A percentile compares a stretch with the other conserved stretches of the same genome.
Conservation (phyloP, 2,329 filamentous ascomycete species). For the Decorospora gaudefroyi region DNA sequence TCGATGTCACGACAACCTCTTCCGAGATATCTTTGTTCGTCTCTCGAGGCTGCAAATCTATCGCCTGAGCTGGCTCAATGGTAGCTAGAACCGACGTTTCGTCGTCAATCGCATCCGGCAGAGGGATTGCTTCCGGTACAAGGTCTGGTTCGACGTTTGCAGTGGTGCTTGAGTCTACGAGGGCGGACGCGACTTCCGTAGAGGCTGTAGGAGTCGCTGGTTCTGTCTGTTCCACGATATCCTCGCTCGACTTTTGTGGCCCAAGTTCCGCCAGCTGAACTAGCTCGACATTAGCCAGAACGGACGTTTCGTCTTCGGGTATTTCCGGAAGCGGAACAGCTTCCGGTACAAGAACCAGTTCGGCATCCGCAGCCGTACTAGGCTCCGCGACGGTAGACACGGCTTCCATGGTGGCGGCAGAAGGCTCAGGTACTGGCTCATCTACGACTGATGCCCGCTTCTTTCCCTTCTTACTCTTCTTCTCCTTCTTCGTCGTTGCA, state of each 20-base stretch:
- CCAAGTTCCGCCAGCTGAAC: not conserved
- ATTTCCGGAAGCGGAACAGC: not conserved
- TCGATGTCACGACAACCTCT: not conserved
- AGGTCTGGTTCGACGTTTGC: not conserved
- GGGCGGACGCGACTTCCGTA: not conserved
- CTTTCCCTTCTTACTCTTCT: constrained; percentile 26
- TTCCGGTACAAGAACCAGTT: not conserved
- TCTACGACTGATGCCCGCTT: constrained; percentile 16
- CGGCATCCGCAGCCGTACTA: not conserved
- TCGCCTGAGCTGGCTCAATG: not conserved
- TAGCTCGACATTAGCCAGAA: not conserved
- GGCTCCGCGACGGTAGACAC: constrained; percentile 1
- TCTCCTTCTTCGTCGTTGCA: constrained; percentile 17
- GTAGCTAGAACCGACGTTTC: constrained; percentile 1
- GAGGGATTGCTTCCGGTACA: not conserved
- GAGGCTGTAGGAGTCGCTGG: constrained; percentile 6
- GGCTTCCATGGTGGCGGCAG: constrained; percentile 1
- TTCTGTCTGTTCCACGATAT: constrained; percentile 12
- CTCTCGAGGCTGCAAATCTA: not conserved
- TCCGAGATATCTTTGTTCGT: not conserved
- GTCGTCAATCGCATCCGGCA: constrained; percentile 1
- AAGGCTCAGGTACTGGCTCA: constrained; percentile 11
- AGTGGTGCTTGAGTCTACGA: not conserved
- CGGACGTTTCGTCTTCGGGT: constrained; percentile 7
- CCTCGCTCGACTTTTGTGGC: not conserved